Evolutionary conservation across 2,329 filamentous ascomycete genomes (phyloP).

Genomic region (Magnaporthiopsis incrustans): DNA sequence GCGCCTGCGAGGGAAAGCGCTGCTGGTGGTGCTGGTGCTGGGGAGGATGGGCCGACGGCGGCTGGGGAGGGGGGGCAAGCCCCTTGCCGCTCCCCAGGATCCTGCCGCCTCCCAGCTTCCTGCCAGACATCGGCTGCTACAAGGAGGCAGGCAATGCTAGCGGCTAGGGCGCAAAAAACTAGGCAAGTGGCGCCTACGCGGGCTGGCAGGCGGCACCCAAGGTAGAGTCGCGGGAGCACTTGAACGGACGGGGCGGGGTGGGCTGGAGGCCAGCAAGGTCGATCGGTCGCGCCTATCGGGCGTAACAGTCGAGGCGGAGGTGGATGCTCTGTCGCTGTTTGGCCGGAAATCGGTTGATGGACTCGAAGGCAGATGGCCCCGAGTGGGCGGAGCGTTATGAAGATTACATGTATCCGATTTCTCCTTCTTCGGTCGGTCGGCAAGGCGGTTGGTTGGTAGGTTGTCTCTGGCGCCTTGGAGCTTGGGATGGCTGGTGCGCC

Average conservation of each 20-base stretch:
- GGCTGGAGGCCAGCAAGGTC: no score
- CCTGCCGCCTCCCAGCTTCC: constrained; percentile 86
- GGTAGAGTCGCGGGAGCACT: neutral
- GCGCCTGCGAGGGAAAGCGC: neutral
- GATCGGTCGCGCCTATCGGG: no score
- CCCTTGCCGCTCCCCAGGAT: constrained; percentile 81
- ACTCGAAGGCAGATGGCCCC: neutral
- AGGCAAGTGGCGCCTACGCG: neutral
- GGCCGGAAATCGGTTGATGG: neutral
- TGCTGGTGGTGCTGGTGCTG: constrained; percentile 24
- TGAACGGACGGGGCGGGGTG: no score
- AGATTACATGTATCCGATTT: no score
- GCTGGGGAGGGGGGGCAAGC: constrained; percentile 54
- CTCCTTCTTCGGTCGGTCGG: neutral
- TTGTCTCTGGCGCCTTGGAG: neutral
- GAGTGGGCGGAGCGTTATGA: no score
- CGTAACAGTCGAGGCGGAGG: neutral
- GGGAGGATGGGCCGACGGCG: constrained; percentile 17
- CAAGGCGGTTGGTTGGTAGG: neutral
- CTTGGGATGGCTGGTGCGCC: neutral
- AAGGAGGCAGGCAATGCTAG: constrained; percentile 3
- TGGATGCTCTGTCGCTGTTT: no score
- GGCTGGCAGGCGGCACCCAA: neutral
- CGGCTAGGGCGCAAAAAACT: neutral
- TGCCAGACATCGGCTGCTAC: constrained; percentile 55